Conservation (phyloP, 2,329 filamentous ascomycete species). For the Rugonectria rugulosa region DNA sequence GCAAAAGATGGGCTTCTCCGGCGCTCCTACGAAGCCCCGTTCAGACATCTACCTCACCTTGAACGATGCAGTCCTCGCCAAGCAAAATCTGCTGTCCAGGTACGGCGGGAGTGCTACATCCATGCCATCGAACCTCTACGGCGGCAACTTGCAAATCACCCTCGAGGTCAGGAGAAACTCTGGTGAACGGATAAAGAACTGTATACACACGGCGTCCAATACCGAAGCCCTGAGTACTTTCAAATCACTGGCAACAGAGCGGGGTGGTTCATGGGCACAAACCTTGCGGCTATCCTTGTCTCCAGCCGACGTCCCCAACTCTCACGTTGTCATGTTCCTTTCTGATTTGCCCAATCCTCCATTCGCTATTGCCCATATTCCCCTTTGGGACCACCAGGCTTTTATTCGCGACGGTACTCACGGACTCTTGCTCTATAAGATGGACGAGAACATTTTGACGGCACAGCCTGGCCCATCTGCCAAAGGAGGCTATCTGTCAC, state of each 20-base stretch:
- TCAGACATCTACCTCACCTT: slow-evolving; percentile 96
- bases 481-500: slow-evolving; percentile 84
- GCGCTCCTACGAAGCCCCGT: slow-evolving; percentile 84
- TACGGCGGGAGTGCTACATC: slow-evolving; percentile 77
- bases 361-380: slow-evolving; percentile 92
- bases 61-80: slow-evolving; percentile 77
- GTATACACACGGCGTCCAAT: slow-evolving; percentile 88
- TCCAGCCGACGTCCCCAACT: slow-evolving; percentile 79
- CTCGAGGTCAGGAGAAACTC: slow-evolving; percentile 83
- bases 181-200: slow-evolving; percentile 85
- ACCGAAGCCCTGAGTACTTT: slow-evolving; percentile 81
- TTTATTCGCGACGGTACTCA: slow-evolving; percentile 89
- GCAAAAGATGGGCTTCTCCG: slow-evolving; percentile 91
- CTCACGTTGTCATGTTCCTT: slow-evolving; percentile 89
- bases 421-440: slow-evolving; percentile 82
- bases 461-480: slow-evolving; percentile 68
- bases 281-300: slow-evolving; percentile 83
- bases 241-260: slow-evolving; percentile 82
- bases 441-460: slow-evolving; percentile 87
- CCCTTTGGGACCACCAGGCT: slow-evolving; percentile 89
- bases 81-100: slow-evolving; percentile 75
- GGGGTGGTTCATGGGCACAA: slow-evolving; percentile 86
- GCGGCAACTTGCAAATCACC: slow-evolving; percentile 84
- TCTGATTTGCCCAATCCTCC: slow-evolving; percentile 86
- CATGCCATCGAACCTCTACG: slow-evolving; percentile 66